These are phyloP conservation scores for Nannizziopsis barbatae DNA, from an alignment of 2,329 filamentous ascomycete genomes.

Conservation along the genomic window DNA sequence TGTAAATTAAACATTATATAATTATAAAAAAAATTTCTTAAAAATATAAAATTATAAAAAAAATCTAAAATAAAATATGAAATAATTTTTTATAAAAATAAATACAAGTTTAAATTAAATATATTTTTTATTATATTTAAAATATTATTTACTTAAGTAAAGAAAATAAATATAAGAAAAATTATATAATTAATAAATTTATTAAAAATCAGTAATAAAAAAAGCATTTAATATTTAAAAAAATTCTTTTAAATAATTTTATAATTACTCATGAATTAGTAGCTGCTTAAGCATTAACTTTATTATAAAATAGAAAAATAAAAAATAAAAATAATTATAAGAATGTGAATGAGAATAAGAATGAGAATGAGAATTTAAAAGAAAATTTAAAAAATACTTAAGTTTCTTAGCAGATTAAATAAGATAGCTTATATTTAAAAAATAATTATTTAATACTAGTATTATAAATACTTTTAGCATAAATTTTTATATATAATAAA, in stretches of 20 bases:
- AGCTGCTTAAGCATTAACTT: background rate
- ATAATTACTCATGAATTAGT: background rate
- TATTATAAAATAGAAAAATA: background rate
- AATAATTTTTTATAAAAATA: background rate
- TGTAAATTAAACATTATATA: background rate
- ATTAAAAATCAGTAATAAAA: background rate
- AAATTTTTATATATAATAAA: no score
- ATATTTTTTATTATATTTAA: background rate
- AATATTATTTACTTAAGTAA: background rate
- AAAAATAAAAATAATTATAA: background rate
- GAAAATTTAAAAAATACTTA: no score
- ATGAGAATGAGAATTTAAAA: no score
- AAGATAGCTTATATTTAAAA: background rate
- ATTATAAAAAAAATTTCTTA: background rate
- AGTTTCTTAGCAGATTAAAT: background rate
- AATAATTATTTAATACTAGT: no score
- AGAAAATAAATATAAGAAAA: background rate
- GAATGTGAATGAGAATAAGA: no score
- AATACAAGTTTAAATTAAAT: background rate
- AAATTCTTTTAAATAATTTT: background rate
- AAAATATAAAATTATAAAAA: background rate
- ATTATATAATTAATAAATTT: background rate
- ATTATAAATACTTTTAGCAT: no score
- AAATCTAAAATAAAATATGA: background rate
- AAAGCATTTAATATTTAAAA: background rate